phyloP scores from a whole-genome alignment of 768 basidiomycete species.

The Rossbeevera mucosa region DNA sequence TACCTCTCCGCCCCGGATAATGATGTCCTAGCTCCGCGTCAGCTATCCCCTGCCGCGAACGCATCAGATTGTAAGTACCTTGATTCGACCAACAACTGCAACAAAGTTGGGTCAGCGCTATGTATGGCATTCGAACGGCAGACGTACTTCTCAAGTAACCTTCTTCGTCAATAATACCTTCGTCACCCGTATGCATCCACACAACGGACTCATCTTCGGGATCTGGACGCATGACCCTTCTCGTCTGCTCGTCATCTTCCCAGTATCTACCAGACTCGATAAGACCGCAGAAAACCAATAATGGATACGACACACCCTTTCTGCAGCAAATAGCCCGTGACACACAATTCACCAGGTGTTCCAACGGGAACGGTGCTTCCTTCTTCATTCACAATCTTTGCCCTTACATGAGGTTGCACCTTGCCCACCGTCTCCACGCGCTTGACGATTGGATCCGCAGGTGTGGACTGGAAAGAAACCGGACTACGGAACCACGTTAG shows the following conservation, averaged over 20 bases:
- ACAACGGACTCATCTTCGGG: constrained; percentile 47
- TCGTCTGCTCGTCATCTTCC: constrained; percentile 67
- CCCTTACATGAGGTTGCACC: constrained; percentile 71
- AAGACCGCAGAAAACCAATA: neutral
- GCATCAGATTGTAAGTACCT: constrained; percentile 42
- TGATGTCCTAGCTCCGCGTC: constrained; percentile 53
- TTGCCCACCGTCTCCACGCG: constrained; percentile 81
- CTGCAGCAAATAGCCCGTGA: constrained; percentile 74
- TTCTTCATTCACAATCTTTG: constrained; percentile 58
- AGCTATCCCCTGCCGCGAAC: neutral
- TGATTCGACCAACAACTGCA: constrained; percentile 73
- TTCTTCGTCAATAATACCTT: constrained; percentile 76
- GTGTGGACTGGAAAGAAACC: constrained; percentile 77
- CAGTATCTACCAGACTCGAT: constrained; percentile 54
- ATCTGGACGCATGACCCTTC: constrained; percentile 48
- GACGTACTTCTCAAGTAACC: constrained; percentile 69
- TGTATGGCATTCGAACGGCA: neutral
- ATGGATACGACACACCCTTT: constrained; percentile 50
- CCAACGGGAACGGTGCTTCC: constrained; percentile 66
- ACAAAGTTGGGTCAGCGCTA: neutral
- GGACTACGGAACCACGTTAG: constrained; percentile 43
- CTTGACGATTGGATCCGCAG: constrained; percentile 62
- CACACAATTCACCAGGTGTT: constrained; percentile 68
- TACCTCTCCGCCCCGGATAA: constrained; percentile 84
- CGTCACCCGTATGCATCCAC: constrained; percentile 86